These are phyloP conservation scores for Erucastrum elatum DNA, from an alignment of 345 rosid species.

Conservation along the genomic window DNA sequence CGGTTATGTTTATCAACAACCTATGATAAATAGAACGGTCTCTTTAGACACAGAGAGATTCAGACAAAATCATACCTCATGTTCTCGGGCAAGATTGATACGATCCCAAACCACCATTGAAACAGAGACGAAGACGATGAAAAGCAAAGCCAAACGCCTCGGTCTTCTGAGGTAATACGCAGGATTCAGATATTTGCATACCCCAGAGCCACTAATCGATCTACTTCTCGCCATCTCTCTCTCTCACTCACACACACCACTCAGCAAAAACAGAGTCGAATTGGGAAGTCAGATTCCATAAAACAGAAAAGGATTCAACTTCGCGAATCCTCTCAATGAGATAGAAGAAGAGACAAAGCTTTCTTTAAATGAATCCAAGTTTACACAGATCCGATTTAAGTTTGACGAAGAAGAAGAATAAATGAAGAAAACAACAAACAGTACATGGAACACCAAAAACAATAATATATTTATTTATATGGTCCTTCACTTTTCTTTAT, in stretches of 20 bases:
- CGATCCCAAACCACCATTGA: slow-evolving; percentile 84
- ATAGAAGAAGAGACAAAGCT: slow-evolving; percentile 5
- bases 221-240: slow-evolving; percentile 39
- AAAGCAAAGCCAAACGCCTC: slow-evolving; percentile 66
- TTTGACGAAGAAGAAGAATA: slow-evolving; percentile 3
- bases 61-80: slow-evolving; percentile 51
- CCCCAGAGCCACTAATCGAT: slow-evolving; percentile 31
- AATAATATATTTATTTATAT: too few species aligned
- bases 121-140: slow-evolving; percentile 63
- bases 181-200: slow-evolving; percentile 68
- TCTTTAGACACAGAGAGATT: not conserved
- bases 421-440: slow-evolving; percentile 15
- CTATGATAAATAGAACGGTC: not conserved
- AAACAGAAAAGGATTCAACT: slow-evolving; percentile 3
- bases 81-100: slow-evolving; percentile 68
- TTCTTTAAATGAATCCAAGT: slow-evolving; percentile 4
- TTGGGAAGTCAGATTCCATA: slow-evolving; percentile 33
- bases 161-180: slow-evolving; percentile 74
- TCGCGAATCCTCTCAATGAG: slow-evolving; percentile 15
- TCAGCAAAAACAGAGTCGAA: slow-evolving; percentile 23
- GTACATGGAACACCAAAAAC: not conserved
- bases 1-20: not conserved
- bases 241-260: not conserved
- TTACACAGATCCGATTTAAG: slow-evolving; percentile 32
- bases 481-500: too few species aligned